phyloP scores from a whole-genome alignment of 2,329 filamentous ascomycete genomes.

The Teratosphaeria pseudoeucalypti region DNA sequence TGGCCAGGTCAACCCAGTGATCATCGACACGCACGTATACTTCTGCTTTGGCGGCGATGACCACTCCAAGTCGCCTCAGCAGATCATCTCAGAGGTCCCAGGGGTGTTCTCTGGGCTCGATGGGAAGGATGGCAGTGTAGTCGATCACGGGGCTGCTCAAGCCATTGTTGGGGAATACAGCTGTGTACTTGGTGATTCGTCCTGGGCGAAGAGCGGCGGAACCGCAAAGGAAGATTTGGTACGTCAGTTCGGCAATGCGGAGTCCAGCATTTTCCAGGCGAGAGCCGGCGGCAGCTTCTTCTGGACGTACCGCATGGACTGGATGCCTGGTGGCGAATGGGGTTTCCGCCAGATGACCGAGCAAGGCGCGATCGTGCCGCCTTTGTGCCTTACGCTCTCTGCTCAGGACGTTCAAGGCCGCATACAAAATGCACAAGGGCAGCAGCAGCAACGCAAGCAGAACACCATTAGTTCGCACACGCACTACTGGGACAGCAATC shows the following conservation, averaged over 20 bases:
- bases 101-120: conserved; percentile 37
- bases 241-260: conserved; percentile 37
- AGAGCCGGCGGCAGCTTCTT: conserved; percentile 45
- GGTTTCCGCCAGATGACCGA: conserved; percentile 46
- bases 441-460: conserved; percentile 27
- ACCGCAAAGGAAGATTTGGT: conserved; percentile 30
- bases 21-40: conserved; percentile 51
- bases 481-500: conserved; percentile 39
- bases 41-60: conserved; percentile 48
- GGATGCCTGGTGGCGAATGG: conserved; percentile 54
- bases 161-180: conserved; percentile 49
- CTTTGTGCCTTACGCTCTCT: conserved; percentile 29
- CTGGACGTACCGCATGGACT: conserved; percentile 53
- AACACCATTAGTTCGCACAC: conserved; percentile 35
- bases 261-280: conserved; percentile 40
- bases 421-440: conserved; percentile 30
- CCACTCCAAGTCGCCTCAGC: conserved; percentile 39
- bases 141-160: conserved; percentile 41
- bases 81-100: conserved; percentile 40
- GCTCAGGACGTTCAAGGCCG: conserved; percentile 28
- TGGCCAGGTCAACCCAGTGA: conserved; percentile 35
- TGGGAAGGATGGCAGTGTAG: conserved; percentile 37
- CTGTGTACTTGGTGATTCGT: conserved; percentile 43
- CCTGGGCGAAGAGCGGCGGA: conserved; percentile 32
- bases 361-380: conserved; percentile 32